Conservation (phyloP, 768 basidiomycete species). For the Multifurca ochricompacta region DNA sequence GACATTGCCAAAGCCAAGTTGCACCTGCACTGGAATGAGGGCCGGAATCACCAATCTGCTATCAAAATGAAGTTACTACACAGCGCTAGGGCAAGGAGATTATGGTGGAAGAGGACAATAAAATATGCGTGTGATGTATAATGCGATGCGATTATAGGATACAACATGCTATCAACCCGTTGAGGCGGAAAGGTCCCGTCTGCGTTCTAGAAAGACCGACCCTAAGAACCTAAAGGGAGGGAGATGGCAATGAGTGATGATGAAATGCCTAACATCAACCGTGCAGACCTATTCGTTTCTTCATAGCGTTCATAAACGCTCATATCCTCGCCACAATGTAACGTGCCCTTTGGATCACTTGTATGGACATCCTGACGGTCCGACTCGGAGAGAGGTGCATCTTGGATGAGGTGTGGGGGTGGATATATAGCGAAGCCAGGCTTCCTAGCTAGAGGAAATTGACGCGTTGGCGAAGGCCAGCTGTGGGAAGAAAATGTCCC, state of each 20-base stretch:
- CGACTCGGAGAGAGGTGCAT: neutral
- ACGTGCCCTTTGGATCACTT: neutral
- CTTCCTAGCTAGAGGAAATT: neutral
- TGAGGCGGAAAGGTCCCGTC: slow-evolving; percentile 26
- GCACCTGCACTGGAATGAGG: neutral
- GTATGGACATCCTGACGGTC: neutral
- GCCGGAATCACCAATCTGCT: neutral
- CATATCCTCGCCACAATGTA: slow-evolving; percentile 7
- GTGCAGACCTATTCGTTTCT: slow-evolving; percentile 52
- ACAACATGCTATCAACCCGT: neutral
- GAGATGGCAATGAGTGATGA: neutral
- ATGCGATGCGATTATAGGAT: neutral
- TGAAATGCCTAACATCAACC: neutral
- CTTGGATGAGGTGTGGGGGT: neutral
- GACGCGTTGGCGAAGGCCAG: neutral
- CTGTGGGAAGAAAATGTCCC: neutral
- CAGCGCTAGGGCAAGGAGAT: neutral
- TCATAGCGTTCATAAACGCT: slow-evolving; percentile 45
- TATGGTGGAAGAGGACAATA: slow-evolving; percentile 1
- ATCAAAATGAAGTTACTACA: neutral
- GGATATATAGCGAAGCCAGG: neutral
- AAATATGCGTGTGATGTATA: neutral
- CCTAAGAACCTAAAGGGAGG: slow-evolving; percentile 46
- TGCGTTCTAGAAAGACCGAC: slow-evolving; percentile 56
- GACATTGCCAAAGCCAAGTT: neutral